Base-by-base conservation (phyloP, 306 rosid species). In the Vachellia collinsii region DNA sequence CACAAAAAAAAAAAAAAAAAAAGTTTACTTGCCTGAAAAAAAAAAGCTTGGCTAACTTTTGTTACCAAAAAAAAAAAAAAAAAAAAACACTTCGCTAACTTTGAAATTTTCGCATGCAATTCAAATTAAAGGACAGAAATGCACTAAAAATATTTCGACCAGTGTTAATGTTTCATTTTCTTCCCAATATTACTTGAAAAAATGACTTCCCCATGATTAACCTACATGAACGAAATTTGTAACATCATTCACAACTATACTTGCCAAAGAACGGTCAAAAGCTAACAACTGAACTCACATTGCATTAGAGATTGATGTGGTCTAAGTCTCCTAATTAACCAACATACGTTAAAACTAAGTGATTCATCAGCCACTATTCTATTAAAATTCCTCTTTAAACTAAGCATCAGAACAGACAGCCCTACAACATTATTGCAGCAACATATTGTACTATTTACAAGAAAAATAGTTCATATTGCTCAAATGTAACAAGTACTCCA, bases 1-100 rank as follows among this genome's bases (percentile, higher is more conserved):
- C n/a, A n/a, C n/a, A n/a, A n/a, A n/a, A n/a, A n/a, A 41, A 81
- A 88, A 85, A 58, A 74, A 67, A 88, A 79, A 81, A 72, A 12
- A 72, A 12, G 1, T 83, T 84, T 80, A 86, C 85, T 38, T 77
- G 50, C 53, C 81, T 54, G 43, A 82, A 65, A 70, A 85, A 25
- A 29, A 53, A 70, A 78, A 80, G 72, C 81, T 82, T 65, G 75
- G 72, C 67, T 50, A 68, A 67, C 72, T 83, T 43, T 10, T n/a
- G n/a, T n/a, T n/a, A n/a, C n/a, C n/a, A n/a, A n/a, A n/a, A n/a
- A n/a, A 41, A 81, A 88, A 85, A 58, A 74, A 67, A 88, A 79
- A 81, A 72, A 12, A 72, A 12, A 70, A 78, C 77, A 69, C 81
- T 82, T 65, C 71, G 72, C 67, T 50, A 68, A 67, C 72, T 83